phyloP scores from a whole-genome alignment of 73 alveolate genomes.

The Halteria grandinella region DNA sequence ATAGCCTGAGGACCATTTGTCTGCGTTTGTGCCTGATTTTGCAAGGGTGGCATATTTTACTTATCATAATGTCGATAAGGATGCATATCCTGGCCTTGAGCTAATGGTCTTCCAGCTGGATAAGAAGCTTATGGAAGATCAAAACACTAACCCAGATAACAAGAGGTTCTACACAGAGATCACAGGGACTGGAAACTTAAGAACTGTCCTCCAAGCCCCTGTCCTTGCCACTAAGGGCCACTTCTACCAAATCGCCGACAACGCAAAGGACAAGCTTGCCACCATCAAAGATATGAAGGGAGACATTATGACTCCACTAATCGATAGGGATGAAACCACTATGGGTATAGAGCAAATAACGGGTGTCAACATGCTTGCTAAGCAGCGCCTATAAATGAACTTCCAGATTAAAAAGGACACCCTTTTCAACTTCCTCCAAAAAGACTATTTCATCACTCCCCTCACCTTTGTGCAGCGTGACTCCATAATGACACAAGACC shows the following conservation, averaged over 20 bases:
- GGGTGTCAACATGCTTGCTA: constrained; percentile 47
- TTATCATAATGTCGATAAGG: constrained; percentile 1
- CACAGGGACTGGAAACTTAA: constrained; percentile 43
- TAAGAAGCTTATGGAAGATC: neutral
- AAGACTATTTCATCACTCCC: constrained; percentile 14
- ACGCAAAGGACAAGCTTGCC: constrained; percentile 2
- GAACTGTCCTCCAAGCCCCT: constrained; percentile 52
- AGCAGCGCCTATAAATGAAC: constrained; percentile 23
- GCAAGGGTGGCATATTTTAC: constrained; percentile 17
- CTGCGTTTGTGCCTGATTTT: constrained; percentile 22
- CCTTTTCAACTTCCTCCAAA: neutral
- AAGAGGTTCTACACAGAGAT: constrained; percentile 5
- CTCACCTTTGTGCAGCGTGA: constrained; percentile 31
- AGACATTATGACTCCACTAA: neutral
- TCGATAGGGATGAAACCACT: constrained; percentile 30
- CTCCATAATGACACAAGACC: constrained; percentile 12
- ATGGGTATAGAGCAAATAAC: constrained; percentile 38
- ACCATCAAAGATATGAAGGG: constrained; percentile 1
- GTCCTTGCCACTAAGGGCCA: constrained; percentile 65
- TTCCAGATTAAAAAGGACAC: constrained; percentile 24
- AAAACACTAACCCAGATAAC: constrained; percentile 27
- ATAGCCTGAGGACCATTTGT: neutral
- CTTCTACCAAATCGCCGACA: constrained; percentile 10
- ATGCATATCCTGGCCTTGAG: constrained; percentile 7
- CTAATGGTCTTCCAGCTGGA: constrained; percentile 23